Base-by-base conservation (phyloP, 1,139 yeast species). In the Saccharomyces hybrid region DNA sequence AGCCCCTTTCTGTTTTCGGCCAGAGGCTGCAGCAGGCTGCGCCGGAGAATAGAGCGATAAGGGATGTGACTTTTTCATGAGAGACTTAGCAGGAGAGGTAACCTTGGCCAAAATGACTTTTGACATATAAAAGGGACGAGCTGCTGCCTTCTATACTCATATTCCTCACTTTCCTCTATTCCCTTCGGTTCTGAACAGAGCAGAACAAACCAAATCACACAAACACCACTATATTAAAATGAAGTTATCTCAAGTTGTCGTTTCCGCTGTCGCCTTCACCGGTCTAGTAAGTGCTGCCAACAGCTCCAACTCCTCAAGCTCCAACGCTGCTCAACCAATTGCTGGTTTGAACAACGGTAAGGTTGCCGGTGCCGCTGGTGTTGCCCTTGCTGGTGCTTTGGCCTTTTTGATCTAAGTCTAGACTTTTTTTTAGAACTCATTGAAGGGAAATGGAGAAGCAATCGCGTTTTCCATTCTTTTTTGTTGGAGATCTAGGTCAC, bases 351-450 rank as follows among this genome's bases (percentile, higher is more conserved):
- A 49, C 44, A 59, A 53, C 48, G 55, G 51, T 26, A 54, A 53
- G 53, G 57, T 57, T 51, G 57, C 58, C 49, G 60, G 59, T 52
- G 58, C 58, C 38, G 55, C 56, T 14, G 65, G 63, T 54, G 68
- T 65, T 32, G 66, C 64, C 34, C 58, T 61, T 11, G 67, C 66
- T 28, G 66, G 67, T 56, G 67, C 67, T 50, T 56, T 64, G 48
- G 69, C 66, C 51, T 60, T 63, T 52, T 57, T 64, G 57, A 54
- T 63, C 52, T 64, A 51, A 58, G 54, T 49, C 28, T 19, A 48
- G 42, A 34, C 28, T 2, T 21, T 27, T 49, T 49, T 42, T 31
- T 29, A 28, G 42, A 29, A 29, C n/a, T 29, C 32, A 29, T 29
- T 29, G 32, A 29, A 29, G 2, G 32, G 32, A 29, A 29, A 29